Conservation (phyloP, 2,329 filamentous ascomycete species). For the Clonostachys byssicola region DNA sequence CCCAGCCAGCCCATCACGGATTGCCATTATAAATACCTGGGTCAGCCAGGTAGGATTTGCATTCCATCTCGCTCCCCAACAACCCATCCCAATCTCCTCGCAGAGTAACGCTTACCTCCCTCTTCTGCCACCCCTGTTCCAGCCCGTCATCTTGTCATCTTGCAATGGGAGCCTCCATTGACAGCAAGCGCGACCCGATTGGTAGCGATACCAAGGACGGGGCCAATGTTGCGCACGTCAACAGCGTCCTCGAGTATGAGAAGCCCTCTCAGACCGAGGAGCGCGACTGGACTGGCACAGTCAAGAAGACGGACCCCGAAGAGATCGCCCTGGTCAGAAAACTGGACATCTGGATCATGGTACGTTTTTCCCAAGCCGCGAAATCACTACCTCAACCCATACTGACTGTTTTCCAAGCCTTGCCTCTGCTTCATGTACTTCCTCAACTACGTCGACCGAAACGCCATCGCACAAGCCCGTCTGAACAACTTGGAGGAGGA, state of each 20-base stretch:
- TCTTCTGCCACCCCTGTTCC: too few species aligned
- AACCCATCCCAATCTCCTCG: too few species aligned
- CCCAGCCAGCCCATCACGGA: too few species aligned
- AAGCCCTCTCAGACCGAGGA: background rate
- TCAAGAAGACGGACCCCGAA: conserved; percentile 28
- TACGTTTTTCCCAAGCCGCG: conserved; percentile 7
- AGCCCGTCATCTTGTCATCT: too few species aligned
- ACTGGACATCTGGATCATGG: conserved; percentile 35
- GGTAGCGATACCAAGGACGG: background rate
- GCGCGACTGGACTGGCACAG: conserved; percentile 28
- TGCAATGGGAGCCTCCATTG: too few species aligned
- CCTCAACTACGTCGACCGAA: conserved; percentile 37
- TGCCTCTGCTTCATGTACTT: conserved; percentile 36
- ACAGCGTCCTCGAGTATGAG: background rate
- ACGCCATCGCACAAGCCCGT: conserved; percentile 39
- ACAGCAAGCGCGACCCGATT: too few species aligned
- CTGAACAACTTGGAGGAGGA: conserved; percentile 42
- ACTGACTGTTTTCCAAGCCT: conserved; percentile 8
- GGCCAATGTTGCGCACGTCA: background rate
- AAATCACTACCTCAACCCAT: background rate
- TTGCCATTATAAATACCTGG: too few species aligned
- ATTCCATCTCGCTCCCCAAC: too few species aligned
- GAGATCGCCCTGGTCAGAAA: conserved; percentile 34
- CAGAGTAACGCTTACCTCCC: too few species aligned
- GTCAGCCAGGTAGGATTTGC: too few species aligned